These are phyloP conservation scores for Wickerhamomyces silvicola DNA, from an alignment of 805 yeast genomes.

Conservation along the genomic window DNA sequence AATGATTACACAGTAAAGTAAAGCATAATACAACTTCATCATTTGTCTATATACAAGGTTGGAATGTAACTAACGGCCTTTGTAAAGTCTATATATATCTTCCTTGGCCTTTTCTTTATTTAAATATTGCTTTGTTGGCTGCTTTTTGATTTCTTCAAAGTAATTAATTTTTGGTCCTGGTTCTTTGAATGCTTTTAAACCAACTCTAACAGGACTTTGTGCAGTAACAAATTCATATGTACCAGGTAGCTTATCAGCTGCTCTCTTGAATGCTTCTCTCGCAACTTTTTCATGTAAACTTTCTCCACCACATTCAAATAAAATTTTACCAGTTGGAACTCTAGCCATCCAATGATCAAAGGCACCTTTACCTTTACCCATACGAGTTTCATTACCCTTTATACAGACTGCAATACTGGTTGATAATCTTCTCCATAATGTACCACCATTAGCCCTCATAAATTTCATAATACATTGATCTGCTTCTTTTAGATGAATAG, in stretches of 20 bases:
- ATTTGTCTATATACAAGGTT: background rate
- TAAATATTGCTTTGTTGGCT: constrained; percentile 61
- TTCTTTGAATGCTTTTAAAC: constrained; percentile 50
- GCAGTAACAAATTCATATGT: constrained; percentile 74
- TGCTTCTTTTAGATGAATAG: constrained; percentile 86
- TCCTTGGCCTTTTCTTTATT: constrained; percentile 45
- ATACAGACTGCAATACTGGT: constrained; percentile 88
- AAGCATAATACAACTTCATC: too few species aligned
- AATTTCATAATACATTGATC: constrained; percentile 80
- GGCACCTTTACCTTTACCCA: constrained; percentile 99
- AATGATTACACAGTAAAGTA: too few species aligned
- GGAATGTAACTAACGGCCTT: constrained; percentile 64
- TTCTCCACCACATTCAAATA: constrained; percentile 75
- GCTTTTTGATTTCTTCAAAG: constrained; percentile 43
- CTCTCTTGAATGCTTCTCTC: constrained; percentile 82
- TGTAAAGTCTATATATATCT: constrained; percentile 49
- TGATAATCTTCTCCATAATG: constrained; percentile 71
- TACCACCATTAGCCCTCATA: constrained; percentile 72
- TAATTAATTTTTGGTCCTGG: constrained; percentile 42
- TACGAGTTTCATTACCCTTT: constrained; percentile 98
- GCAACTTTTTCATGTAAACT: constrained; percentile 84
- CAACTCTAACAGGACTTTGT: constrained; percentile 62
- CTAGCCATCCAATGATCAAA: constrained; percentile 97
- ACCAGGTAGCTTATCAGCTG: constrained; percentile 90
- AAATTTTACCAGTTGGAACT: constrained; percentile 90